phyloP scores from a whole-genome alignment of 768 basidiomycete genomes.

The Neoboletus subvelutipes region DNA sequence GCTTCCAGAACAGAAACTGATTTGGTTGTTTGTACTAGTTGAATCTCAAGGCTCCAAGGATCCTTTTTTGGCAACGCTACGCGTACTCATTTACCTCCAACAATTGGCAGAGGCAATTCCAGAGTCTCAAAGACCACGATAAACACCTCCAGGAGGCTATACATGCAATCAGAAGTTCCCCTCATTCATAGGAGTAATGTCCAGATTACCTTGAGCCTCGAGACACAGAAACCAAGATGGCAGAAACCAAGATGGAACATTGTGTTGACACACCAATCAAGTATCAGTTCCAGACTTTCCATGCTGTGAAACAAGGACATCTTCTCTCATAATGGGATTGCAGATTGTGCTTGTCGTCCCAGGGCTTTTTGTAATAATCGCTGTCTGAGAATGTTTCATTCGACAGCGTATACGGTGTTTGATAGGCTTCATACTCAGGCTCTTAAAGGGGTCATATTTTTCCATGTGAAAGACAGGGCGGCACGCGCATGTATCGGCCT shows the following conservation, averaged over 20 bases:
- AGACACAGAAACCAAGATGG: neutral
- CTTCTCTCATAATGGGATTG: neutral
- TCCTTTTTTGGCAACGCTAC: conserved; percentile 12
- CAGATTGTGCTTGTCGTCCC: neutral
- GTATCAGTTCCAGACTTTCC: neutral
- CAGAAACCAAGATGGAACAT: neutral
- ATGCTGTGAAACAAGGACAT: neutral
- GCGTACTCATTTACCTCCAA: too few relatives aligned
- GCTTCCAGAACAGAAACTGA: neutral
- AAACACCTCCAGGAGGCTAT: neutral
- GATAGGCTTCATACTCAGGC: neutral
- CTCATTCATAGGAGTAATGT: neutral
- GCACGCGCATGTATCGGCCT: conserved; percentile 35
- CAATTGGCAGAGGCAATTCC: neutral
- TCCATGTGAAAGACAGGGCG: neutral
- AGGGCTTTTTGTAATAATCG: neutral
- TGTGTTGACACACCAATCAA: neutral
- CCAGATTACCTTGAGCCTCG: neutral
- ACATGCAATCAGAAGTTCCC: neutral
- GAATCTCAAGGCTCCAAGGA: conserved; percentile 20
- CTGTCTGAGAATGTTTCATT: neutral
- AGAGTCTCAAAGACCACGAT: neutral
- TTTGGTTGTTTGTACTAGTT: conserved; percentile 32
- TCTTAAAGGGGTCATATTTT: neutral
- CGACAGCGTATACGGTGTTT: too few relatives aligned